Evolutionary conservation across 371 early-diverging fungal species (phyloP), one percentile per base, ranked within the genome.

Genomic region (Mucor circinelloides): DNA sequence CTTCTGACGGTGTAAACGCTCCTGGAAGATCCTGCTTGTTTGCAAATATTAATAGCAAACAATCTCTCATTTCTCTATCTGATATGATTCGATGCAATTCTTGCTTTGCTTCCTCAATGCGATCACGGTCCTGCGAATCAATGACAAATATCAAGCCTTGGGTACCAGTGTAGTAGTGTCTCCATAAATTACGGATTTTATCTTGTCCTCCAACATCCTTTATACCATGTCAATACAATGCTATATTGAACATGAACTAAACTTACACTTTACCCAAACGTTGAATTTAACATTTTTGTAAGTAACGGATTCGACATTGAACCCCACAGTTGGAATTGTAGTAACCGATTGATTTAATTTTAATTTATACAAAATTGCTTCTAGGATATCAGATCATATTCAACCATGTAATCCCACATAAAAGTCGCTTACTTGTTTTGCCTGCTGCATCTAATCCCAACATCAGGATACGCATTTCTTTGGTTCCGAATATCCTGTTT

Each of bases 361-460:
- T 30, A 97, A 86, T 76, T 93, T 93, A 77, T 94, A 93, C 55
- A 98, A 84, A 55, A 98, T 93, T 23, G 96, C 93, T 91, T 70
- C 44, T 15, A 34, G 25, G 2, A 59, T 21, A 19, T 21, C 17
- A 61, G 23, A 48, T 21, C 31, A 19, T 23, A 12, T 19, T 54
- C 17, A 34, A 36, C 9, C 54, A 38, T 38, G 23, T 21, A 34
- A 32, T 59, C 32, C 27, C 17, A 17, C 6, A 32, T 28, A 6
- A 19, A 54, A 38, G 48, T 25, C 68, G 58, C 81, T 80, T 89
- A 87, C 92, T 95, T 73, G 95, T 97, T 84, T 97, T 97, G 58
- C 97, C 97, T 52, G 96, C 94, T 66, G 94, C 94, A 85, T 97
- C 97, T 48, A 95, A 83, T 56, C 97, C 97, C 31, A 96, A 82